phyloP scores from a whole-genome alignment of 495 filamentous ascomycete species.

The Daldinia grandis region DNA sequence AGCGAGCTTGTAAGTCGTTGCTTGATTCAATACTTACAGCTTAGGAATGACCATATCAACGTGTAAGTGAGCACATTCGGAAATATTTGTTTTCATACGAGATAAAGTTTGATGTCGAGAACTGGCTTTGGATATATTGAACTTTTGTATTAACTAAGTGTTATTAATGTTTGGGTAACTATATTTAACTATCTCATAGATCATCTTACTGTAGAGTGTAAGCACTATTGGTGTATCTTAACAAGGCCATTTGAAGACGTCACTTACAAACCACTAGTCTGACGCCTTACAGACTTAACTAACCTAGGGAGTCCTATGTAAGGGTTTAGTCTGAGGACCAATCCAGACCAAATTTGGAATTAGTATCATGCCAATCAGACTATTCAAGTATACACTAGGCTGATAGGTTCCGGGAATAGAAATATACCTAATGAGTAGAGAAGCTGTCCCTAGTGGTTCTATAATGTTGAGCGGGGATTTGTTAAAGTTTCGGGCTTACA shows the following conservation, averaged over 20 bases:
- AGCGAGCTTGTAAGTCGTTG: too few relatives aligned
- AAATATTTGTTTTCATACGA: not conserved
- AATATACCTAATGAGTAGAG: not conserved
- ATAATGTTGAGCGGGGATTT: conserved; percentile 8
- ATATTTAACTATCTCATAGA: not conserved
- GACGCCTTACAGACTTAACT: not conserved
- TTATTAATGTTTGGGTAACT: not conserved
- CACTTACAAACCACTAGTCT: not conserved
- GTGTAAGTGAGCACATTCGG: not conserved
- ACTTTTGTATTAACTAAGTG: not conserved
- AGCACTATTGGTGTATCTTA: not conserved
- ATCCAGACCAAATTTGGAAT: not conserved
- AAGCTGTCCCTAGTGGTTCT: not conserved
- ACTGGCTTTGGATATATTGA: not conserved
- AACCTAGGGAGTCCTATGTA: not conserved
- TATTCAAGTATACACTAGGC: not conserved
- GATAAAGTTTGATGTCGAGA: not conserved
- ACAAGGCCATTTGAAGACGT: not conserved
- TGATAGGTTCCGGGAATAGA: not conserved
- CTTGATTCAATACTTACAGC: too few relatives aligned
- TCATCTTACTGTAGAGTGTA: not conserved
- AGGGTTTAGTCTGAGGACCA: not conserved
- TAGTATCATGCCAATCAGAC: not conserved
- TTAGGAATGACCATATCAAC: too few relatives aligned
- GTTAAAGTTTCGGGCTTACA: not conserved